Base-by-base conservation (phyloP, 2,329 filamentous ascomycete species). In the Rasamsonia emersonii region DNA sequence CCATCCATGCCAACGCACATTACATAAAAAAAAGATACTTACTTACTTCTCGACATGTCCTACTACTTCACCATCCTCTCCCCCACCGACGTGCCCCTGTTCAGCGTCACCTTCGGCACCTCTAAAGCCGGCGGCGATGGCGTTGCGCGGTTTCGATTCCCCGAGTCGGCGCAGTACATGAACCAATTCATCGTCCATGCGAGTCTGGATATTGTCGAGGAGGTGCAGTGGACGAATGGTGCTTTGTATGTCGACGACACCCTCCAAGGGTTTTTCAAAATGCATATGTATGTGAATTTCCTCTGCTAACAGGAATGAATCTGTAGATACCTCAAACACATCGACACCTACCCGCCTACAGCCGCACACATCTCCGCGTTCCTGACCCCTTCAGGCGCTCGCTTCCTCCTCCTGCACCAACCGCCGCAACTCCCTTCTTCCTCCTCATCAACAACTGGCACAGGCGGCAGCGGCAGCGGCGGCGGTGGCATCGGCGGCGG, bases 21-120 rank as follows among this genome's bases (percentile, higher is more conserved):
- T 14, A 37, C 16, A 14, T 25, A 27, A 28, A 35, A 28, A 27
- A 15, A 11, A 29, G 28, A 24, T 24, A 32, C 24, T 25, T 47
- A 69, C 47, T 43, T 18, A 13, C 17, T 11, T 9, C 19, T 5
- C 19, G 31, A 4, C n/a, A 96, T 96, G 91, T 95, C 88, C 39
- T 98, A 96, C 72, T 95, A 95, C 69, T 96, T 98, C 65, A 84
- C 84, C 54, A 94, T 98, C 47, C 77, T 98, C 59, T 91, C 88
- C 54, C 93, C 86, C 14, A 84, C 86, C 50, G 91, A 98, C 68
- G 93, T 89, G 55, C 89, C 91, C 19, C 75, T 98, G 46, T 98
- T 96, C 66, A 89, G 93, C 65, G 77, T 93, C 62, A 88, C 94
- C 56, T 98, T 98, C 58, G 91, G 91, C 50, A 95, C 89, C 23